These are phyloP conservation scores for Elongisporangium senticosum DNA, from an alignment of 352 stramenopile species.

Conservation along the genomic window DNA sequence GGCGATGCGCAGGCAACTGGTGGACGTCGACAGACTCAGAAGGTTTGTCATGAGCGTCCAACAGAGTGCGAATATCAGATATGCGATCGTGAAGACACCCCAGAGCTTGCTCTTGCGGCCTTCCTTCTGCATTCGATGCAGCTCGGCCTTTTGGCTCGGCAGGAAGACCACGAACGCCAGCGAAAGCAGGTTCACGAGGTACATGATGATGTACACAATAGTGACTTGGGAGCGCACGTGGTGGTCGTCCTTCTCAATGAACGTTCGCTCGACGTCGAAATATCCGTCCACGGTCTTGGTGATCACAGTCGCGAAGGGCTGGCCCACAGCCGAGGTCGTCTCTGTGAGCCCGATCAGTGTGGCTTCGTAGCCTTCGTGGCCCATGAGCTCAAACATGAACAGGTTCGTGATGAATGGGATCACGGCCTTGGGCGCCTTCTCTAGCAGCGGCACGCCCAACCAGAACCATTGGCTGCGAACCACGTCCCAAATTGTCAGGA, in stretches of 20 bases:
- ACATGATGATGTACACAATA: constrained; percentile 39
- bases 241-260: constrained; percentile 20
- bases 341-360: constrained; percentile 30
- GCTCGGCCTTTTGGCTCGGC: constrained; percentile 38
- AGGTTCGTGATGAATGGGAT: constrained; percentile 23
- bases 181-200: constrained; percentile 35
- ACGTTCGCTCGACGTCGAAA: constrained; percentile 30
- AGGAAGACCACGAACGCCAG: constrained; percentile 33
- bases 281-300: constrained; percentile 18
- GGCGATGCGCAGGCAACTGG: constrained; percentile 33
- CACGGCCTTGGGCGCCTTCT: constrained; percentile 25
- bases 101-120: constrained; percentile 25
- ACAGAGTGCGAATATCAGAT: constrained; percentile 23
- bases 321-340: constrained; percentile 22
- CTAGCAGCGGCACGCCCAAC: constrained; percentile 35
- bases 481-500: constrained; percentile 41
- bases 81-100: constrained; percentile 16
- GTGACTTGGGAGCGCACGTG: constrained; percentile 36
- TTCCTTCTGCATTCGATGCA: constrained; percentile 25
- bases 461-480: constrained; percentile 47
- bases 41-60: constrained; percentile 53
- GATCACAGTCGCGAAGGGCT: constrained; percentile 35
- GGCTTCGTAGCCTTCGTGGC: constrained; percentile 28
- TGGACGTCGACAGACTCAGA: constrained; percentile 33
- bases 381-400: constrained; percentile 36